Conservation (phyloP, 352 stramenopile species). For the Saprolegnia parasitica region DNA sequence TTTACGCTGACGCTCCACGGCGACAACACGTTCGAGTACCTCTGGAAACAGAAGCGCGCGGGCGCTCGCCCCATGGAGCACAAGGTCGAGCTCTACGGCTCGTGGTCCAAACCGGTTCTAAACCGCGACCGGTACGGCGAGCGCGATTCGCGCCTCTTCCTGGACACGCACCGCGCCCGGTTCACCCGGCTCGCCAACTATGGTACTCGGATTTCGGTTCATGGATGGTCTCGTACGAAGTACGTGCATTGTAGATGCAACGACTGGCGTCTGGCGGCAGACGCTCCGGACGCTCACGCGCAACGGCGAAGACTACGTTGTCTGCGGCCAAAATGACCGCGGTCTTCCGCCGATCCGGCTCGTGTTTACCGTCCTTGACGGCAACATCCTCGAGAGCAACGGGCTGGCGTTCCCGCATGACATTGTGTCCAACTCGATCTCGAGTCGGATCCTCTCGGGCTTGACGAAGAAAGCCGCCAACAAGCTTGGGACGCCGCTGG, state of each 20-base stretch:
- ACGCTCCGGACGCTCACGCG: constrained; percentile 63
- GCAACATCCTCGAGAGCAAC: constrained; percentile 49
- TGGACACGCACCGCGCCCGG: constrained; percentile 49
- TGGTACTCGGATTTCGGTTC: constrained; percentile 34
- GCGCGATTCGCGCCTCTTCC: constrained; percentile 65
- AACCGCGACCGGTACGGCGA: constrained; percentile 69
- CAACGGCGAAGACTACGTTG: constrained; percentile 64
- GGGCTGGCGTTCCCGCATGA: constrained; percentile 40
- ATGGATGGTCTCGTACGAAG: not conserved
- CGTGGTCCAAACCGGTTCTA: constrained; percentile 65
- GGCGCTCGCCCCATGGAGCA: constrained; percentile 63
- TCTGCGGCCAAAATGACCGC: constrained; percentile 58
- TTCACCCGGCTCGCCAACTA: constrained; percentile 75
- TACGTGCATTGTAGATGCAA: constrained; percentile 36
- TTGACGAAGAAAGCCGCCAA: constrained; percentile 82
- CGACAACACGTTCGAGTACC: constrained; percentile 79
- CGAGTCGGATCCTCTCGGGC: constrained; percentile 65
- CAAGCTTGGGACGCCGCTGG: constrained; percentile 66
- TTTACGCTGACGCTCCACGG: constrained; percentile 54
- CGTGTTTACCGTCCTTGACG: constrained; percentile 42
- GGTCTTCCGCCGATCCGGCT: constrained; percentile 62
- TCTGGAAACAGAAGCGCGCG: constrained; percentile 55
- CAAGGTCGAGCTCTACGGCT: constrained; percentile 54
- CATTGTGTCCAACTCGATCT: constrained; percentile 62
- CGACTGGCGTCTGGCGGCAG: constrained; percentile 58